Conservation (phyloP, 2,329 filamentous ascomycete genomes). For the Rachicladosporium sp. region DNA sequence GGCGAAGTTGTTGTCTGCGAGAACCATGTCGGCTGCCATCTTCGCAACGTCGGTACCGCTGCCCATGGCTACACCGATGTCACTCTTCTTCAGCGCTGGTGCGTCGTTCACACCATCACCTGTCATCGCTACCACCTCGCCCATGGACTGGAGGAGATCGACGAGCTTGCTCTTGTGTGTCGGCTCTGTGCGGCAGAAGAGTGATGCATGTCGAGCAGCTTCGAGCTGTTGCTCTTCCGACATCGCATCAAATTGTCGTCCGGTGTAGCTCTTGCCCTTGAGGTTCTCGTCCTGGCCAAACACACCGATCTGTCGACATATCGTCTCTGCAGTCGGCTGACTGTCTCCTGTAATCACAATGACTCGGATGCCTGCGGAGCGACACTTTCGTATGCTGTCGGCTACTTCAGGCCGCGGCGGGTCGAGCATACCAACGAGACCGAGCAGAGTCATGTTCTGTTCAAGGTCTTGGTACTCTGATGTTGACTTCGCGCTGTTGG, state of each 20-base stretch:
- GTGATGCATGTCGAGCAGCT: slow-evolving; percentile 71
- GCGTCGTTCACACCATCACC: slow-evolving; percentile 98
- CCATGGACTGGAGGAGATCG: slow-evolving; percentile 82
- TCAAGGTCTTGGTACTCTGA: slow-evolving; percentile 77
- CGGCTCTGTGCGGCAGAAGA: slow-evolving; percentile 94
- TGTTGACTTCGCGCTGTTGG: slow-evolving; percentile 63
- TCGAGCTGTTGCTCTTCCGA: slow-evolving; percentile 66
- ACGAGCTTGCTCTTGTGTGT: slow-evolving; percentile 96
- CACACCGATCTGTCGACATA: slow-evolving; percentile 92
- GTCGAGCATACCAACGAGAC: slow-evolving; percentile 91
- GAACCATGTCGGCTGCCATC: slow-evolving; percentile 94
- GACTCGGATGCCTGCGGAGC: slow-evolving; percentile 84
- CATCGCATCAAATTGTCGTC: slow-evolving; percentile 83
- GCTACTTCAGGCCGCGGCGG: slow-evolving; percentile 88
- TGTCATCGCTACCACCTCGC: slow-evolving; percentile 97
- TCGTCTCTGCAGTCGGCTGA: slow-evolving; percentile 92
- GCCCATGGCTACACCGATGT: slow-evolving; percentile 98
- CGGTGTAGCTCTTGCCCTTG: slow-evolving; percentile 85
- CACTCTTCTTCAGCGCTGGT: slow-evolving; percentile 92
- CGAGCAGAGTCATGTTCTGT: slow-evolving; percentile 86
- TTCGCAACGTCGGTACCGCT: slow-evolving; percentile 95
- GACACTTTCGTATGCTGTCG: slow-evolving; percentile 75
- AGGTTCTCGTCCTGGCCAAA: slow-evolving; percentile 75
- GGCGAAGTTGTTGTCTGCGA: slow-evolving; percentile 97
- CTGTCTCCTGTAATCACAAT: slow-evolving; percentile 98